These are phyloP conservation scores for Pulveroboletus sp. DNA, from an alignment of 768 basidiomycete species.

Conservation along the genomic window DNA sequence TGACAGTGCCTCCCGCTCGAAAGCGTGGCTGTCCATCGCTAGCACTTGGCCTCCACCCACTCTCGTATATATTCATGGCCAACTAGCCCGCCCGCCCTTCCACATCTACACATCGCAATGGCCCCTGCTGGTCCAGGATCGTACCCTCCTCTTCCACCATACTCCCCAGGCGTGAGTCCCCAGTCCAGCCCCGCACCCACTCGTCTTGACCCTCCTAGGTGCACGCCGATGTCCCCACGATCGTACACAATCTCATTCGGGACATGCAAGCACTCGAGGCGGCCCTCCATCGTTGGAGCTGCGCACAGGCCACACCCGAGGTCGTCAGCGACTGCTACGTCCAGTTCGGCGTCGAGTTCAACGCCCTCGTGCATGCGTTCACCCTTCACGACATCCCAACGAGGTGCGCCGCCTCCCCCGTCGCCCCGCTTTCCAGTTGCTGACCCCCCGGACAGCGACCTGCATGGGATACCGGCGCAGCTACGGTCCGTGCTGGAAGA, in stretches of 20 bases:
- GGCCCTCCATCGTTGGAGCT: conserved; percentile 63
- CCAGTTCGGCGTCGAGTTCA: conserved; percentile 85
- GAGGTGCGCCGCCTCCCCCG: conserved; percentile 45
- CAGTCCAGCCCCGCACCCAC: neutral
- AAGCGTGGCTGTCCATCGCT: neutral
- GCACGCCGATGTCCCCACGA: conserved; percentile 46
- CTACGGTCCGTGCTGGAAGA: conserved; percentile 38
- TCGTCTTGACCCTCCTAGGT: neutral
- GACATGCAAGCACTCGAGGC: conserved; percentile 84
- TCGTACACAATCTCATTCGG: conserved; percentile 66
- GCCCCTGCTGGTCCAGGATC: conserved; percentile 14
- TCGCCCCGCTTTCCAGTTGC: neutral
- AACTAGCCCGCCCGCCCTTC: neutral
- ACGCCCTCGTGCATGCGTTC: conserved; percentile 73
- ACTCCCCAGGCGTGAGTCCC: neutral
- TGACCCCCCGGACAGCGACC: conserved; percentile 30
- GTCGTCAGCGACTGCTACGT: conserved; percentile 91
- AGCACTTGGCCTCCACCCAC: neutral
- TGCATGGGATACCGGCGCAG: conserved; percentile 35
- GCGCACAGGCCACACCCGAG: conserved; percentile 50
- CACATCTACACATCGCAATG: conserved; percentile 3
- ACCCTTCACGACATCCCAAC: conserved; percentile 67
- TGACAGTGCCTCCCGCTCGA: neutral
- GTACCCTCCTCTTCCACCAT: neutral
- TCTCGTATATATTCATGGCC: neutral